phyloP scores from a whole-genome alignment of 2,329 filamentous ascomycete species.

The Colletotrichum echinochloae region DNA sequence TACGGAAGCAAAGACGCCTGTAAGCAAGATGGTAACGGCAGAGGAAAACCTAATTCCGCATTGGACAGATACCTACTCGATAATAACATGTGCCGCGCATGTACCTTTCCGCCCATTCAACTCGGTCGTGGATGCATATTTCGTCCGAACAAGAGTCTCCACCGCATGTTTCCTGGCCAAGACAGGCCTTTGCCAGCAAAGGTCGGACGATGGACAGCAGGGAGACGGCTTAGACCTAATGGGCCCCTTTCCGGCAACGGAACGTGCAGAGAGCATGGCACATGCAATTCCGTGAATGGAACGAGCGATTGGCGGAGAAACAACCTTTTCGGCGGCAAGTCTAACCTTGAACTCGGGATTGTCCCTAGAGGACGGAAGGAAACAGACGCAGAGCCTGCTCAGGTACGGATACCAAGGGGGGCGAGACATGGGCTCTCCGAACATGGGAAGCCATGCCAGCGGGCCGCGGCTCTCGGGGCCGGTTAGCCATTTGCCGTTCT shows the following conservation, averaged over 20 bases:
- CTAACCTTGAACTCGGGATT: neutral
- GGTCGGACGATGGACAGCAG: neutral
- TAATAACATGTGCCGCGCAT: conserved; percentile 29
- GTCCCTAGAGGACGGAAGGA: neutral
- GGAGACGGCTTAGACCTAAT: neutral
- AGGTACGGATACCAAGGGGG: too few species aligned
- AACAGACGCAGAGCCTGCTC: neutral
- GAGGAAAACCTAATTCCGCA: conserved; percentile 11
- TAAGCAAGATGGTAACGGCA: neutral
- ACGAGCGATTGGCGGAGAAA: neutral
- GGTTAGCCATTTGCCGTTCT: conserved; percentile 8
- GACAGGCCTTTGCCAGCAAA: neutral
- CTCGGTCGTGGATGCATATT: conserved; percentile 19
- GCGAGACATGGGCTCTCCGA: neutral
- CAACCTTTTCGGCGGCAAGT: neutral
- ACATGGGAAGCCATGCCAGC: neutral
- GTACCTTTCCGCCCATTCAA: neutral
- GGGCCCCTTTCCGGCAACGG: neutral
- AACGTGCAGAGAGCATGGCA: neutral
- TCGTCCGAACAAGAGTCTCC: neutral
- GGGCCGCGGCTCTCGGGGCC: conserved; percentile 2
- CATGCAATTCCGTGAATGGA: neutral
- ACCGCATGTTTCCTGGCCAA: neutral
- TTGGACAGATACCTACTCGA: conserved; percentile 4
- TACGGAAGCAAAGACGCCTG: conserved; percentile 14